A percentile compares a stretch with the other conserved stretches of the same genome.
These are phyloP conservation scores for Coniferiporia weirii DNA, from an alignment of 1,284 basidiomycete genomes.

Conservation along the genomic window DNA sequence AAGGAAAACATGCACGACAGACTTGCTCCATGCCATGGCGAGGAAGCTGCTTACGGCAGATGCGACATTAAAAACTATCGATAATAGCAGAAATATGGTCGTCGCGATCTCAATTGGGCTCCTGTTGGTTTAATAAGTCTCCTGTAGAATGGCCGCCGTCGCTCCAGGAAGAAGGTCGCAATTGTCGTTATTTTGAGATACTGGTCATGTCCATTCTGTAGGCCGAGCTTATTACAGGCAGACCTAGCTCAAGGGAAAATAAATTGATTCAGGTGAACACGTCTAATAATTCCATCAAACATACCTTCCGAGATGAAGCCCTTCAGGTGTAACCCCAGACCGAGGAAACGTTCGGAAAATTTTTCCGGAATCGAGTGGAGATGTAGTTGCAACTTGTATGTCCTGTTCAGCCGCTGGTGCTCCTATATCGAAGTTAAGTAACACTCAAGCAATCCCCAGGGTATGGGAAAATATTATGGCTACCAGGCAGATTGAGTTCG, in stretches of 20 bases:
- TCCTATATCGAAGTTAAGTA: too few relatives aligned
- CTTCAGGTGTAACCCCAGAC: too few relatives aligned
- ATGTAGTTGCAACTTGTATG: too few relatives aligned
- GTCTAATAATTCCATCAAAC: too few relatives aligned
- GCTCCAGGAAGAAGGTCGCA: slow-evolving; percentile 8
- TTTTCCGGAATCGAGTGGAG: too few relatives aligned
- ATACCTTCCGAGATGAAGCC: too few relatives aligned
- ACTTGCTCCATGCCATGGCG: not conserved
- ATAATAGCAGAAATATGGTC: not conserved
- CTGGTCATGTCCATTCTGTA: not conserved
- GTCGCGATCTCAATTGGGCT: not conserved
- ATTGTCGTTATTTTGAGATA: slow-evolving; percentile 6
- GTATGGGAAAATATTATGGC: too few relatives aligned
- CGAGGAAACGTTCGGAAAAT: too few relatives aligned
- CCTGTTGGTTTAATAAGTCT: not conserved
- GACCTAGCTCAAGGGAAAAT: not conserved
- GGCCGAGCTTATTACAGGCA: not conserved
- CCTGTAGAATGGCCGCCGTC: slow-evolving; percentile 4
- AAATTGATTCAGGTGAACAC: too few relatives aligned
- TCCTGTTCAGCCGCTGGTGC: too few relatives aligned
- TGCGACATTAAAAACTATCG: not conserved
- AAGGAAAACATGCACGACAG: not conserved
- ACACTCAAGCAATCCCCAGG: too few relatives aligned
- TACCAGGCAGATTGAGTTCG: too few relatives aligned
- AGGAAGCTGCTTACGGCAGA: slow-evolving; percentile 6